Evolutionary conservation across 2,329 filamentous ascomycete genomes (phyloP).

Genomic region (Blumeria graminis): DNA sequence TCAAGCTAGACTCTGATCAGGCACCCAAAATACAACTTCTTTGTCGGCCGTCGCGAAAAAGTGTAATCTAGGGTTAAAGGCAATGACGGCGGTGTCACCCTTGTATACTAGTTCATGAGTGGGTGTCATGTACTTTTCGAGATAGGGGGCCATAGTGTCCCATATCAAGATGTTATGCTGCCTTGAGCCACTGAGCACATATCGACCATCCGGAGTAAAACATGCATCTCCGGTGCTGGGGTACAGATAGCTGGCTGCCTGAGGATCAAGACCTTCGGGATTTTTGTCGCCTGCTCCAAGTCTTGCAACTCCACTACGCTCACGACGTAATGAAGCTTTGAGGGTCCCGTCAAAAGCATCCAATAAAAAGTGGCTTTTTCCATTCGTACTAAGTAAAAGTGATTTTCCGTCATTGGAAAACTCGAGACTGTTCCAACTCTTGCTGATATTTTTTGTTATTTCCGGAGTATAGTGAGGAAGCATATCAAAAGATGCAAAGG

Average conservation of each 20-base stretch:
- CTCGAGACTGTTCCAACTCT: conserved; percentile 73
- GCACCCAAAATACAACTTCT: conserved; percentile 58
- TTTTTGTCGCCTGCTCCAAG: conserved; percentile 27
- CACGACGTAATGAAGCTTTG: conserved; percentile 45
- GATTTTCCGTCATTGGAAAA: conserved; percentile 92
- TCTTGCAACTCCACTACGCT: conserved; percentile 26
- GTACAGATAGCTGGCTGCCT: conserved; percentile 15
- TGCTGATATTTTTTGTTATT: conserved; percentile 23
- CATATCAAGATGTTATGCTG: conserved; percentile 56
- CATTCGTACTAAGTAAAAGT: conserved; percentile 62
- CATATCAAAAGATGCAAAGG: conserved; percentile 70
- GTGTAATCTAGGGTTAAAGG: conserved; percentile 80
- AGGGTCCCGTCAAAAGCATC: conserved; percentile 73
- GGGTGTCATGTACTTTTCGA: conserved; percentile 37
- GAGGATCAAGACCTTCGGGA: conserved; percentile 9
- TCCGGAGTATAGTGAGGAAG: conserved; percentile 29
- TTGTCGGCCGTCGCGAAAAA: conserved; percentile 76
- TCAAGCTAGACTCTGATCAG: conserved; percentile 23
- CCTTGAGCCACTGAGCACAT: conserved; percentile 56
- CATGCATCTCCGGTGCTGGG: conserved; percentile 57
- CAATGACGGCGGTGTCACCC: conserved; percentile 48
- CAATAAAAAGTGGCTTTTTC: conserved; percentile 69
- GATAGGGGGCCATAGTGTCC: conserved; percentile 41
- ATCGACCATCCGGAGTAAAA: conserved; percentile 75
- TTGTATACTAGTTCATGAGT: conserved; percentile 38